phyloP scores from a whole-genome alignment of 805 yeast genomes.

The Spathaspora sp. region DNA sequence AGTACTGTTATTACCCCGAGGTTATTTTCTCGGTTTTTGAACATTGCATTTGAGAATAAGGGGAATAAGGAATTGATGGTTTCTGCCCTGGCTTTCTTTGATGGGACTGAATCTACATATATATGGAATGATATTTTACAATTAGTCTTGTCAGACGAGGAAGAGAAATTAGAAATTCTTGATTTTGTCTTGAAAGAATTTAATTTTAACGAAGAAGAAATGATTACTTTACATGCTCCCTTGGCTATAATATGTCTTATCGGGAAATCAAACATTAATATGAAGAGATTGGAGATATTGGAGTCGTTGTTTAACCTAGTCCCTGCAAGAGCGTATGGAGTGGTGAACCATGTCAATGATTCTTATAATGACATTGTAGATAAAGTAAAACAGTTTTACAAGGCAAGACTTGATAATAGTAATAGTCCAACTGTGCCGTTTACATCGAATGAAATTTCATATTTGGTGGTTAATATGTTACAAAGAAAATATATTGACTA shows the following conservation, averaged over 20 bases:
- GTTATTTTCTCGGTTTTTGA: constrained; percentile 62
- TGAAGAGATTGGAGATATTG: constrained; percentile 38
- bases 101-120: constrained; percentile 74
- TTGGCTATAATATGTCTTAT: constrained; percentile 53
- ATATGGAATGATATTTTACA: constrained; percentile 69
- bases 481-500: constrained; percentile 15
- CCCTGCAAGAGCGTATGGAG: constrained; percentile 56
- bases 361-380: constrained; percentile 12
- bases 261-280: constrained; percentile 13
- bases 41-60: constrained; percentile 33
- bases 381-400: constrained; percentile 16
- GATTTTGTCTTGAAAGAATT: constrained; percentile 60
- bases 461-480: constrained; percentile 14
- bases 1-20: constrained; percentile 71
- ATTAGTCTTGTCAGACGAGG: constrained; percentile 30
- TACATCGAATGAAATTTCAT: constrained; percentile 11
- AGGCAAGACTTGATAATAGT: constrained; percentile 2
- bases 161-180: constrained; percentile 42
- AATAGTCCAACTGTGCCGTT: constrained; percentile 11
- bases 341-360: neutral
- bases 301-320: constrained; percentile 46
- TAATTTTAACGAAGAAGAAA: constrained; percentile 83
- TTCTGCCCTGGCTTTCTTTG: constrained; percentile 70
- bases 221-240: constrained; percentile 74
- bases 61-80: constrained; percentile 44